A percentile compares a stretch with the other conserved stretches of the same genome.
Conservation (phyloP, 176 grass and related monocot genomes). For the Eleusine indica region DNA sequence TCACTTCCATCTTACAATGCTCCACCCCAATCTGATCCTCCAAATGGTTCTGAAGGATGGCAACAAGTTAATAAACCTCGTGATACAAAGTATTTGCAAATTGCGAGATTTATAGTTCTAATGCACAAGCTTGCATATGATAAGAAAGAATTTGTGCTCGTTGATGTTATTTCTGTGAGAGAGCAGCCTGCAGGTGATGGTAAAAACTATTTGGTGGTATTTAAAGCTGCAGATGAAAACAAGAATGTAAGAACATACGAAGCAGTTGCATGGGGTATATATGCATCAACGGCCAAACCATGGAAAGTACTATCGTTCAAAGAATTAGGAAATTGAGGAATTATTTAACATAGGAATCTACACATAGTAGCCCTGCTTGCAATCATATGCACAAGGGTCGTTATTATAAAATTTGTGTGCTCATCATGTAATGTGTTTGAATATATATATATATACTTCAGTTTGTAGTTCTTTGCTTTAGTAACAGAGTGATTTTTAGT, state of each 20-base stretch:
- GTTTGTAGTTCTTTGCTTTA: background rate
- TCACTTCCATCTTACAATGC: background rate
- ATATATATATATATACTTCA: background rate
- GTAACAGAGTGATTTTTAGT: background rate
- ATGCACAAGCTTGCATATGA: slow-evolving; percentile 32
- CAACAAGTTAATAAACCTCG: slow-evolving; percentile 9
- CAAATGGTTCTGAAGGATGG: slow-evolving; percentile 36
- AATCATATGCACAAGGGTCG: background rate
- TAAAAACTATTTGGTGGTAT: slow-evolving; percentile 37
- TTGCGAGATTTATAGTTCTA: slow-evolving; percentile 33
- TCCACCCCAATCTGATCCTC: slow-evolving; percentile 19
- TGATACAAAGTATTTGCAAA: slow-evolving; percentile 40
- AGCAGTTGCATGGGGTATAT: slow-evolving; percentile 29
- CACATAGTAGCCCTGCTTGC: background rate
- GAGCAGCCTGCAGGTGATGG: slow-evolving; percentile 20
- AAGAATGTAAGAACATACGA: slow-evolving; percentile 40
- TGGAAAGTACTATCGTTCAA: slow-evolving; percentile 42
- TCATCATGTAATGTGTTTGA: background rate
- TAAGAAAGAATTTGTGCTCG: slow-evolving; percentile 22
- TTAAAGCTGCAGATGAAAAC: slow-evolving; percentile 36
- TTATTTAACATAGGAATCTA: background rate
- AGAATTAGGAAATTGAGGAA: slow-evolving; percentile 2
- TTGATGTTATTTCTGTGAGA: slow-evolving; percentile 38
- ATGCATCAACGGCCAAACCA: slow-evolving; percentile 1
- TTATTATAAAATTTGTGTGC: background rate